Percentiles rank a stretch among this genome's conserved stretches.
phyloP scores from a whole-genome alignment of 805 yeast species.

The Zygoascus flipseniorum region DNA sequence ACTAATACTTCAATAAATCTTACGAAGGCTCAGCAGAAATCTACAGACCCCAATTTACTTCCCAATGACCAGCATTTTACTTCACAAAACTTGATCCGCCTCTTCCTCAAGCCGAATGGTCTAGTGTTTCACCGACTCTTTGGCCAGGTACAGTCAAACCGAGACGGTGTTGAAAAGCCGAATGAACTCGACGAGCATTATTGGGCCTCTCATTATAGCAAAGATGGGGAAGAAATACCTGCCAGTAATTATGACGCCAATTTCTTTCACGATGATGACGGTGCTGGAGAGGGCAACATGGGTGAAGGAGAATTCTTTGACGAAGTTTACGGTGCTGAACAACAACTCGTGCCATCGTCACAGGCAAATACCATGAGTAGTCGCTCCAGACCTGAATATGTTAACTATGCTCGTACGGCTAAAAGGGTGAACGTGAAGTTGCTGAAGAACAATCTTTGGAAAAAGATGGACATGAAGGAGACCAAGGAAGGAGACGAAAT shows the following conservation, averaged over 20 bases:
- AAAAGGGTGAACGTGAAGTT: constrained; percentile 69
- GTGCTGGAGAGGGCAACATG: constrained; percentile 18
- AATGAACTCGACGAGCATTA: constrained; percentile 62
- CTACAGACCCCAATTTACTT: constrained; percentile 40
- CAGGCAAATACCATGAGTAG: constrained; percentile 10
- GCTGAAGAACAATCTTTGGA: constrained; percentile 73
- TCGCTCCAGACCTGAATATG: constrained; percentile 25
- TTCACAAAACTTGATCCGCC: constrained; percentile 54
- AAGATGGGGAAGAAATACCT: constrained; percentile 18
- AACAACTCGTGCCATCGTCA: constrained; percentile 3
- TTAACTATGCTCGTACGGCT: constrained; percentile 61
- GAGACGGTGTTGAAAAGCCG: constrained; percentile 37
- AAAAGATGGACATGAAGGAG: constrained; percentile 24
- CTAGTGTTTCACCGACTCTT: constrained; percentile 4
- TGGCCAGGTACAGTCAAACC: not conserved
- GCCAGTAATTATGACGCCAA: constrained; percentile 18
- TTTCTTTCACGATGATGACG: constrained; percentile 31
- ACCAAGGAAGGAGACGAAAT: constrained; percentile 27
- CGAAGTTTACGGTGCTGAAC: constrained; percentile 11
- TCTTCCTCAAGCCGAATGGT: constrained; percentile 57
- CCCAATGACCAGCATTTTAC: constrained; percentile 72
- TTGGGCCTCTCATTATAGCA: constrained; percentile 9
- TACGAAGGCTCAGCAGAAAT: constrained; percentile 35
- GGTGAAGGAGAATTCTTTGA: constrained; percentile 28
- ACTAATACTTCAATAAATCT: constrained; percentile 31